Percentiles rank a stretch among this genome's conserved stretches.
phyloP scores from a whole-genome alignment of 805 yeast species.

The Nakazawaea wyomingensis region DNA sequence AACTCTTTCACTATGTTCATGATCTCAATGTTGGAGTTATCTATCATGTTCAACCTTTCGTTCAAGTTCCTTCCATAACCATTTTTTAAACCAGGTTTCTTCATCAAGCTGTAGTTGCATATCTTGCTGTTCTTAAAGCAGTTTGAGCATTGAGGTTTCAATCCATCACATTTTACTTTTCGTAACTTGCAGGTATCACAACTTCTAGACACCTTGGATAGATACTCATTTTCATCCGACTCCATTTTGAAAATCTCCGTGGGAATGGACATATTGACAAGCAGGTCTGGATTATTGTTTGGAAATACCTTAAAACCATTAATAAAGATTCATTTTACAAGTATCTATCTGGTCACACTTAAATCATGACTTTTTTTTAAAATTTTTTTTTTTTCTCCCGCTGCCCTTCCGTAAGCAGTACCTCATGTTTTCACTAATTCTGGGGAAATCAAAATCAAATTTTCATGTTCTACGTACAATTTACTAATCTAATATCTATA shows the following conservation, averaged over 20 bases:
- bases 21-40: constrained; percentile 4
- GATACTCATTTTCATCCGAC: constrained; percentile 4
- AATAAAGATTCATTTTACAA: background rate
- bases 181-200: constrained; percentile 17
- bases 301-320: too few relatives aligned
- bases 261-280: too few relatives aligned
- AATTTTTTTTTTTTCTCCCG: background rate
- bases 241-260: too few relatives aligned
- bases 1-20: constrained; percentile 1
- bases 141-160: constrained; percentile 14
- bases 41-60: constrained; percentile 14
- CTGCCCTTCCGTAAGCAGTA: too few relatives aligned
- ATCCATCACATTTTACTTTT: constrained; percentile 18
- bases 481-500: background rate
- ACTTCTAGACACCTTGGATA: constrained; percentile 14
- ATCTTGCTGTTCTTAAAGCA: constrained; percentile 14
- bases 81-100: constrained; percentile 22
- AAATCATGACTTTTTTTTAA: background rate
- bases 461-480: background rate
- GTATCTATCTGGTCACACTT: background rate
- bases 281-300: too few relatives aligned
- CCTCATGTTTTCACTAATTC: too few relatives aligned
- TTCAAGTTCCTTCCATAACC: constrained; percentile 22
- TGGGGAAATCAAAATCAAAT: background rate
- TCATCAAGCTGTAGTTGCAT: constrained; percentile 19